These are phyloP conservation scores for Plantago ovata DNA, from an alignment of 257 asterid species.

Conservation along the genomic window DNA sequence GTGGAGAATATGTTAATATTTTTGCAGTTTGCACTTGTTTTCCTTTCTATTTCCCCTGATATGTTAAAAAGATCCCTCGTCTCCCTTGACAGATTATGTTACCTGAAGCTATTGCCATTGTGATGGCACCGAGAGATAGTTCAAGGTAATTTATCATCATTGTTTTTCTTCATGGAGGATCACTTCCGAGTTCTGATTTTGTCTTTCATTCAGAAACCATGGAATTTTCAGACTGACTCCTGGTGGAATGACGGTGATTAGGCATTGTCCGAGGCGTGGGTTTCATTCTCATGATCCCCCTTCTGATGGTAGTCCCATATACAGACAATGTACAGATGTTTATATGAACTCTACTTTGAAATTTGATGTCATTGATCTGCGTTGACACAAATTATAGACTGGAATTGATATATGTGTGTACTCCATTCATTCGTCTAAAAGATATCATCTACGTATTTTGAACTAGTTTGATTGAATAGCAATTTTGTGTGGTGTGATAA, in stretches of 20 bases:
- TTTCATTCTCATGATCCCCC: constrained; percentile 94
- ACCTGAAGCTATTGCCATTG: constrained; percentile 95
- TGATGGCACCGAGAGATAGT: constrained; percentile 91
- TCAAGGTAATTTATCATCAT: constrained; percentile 45
- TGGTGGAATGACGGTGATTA: constrained; percentile 88
- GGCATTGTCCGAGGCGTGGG: constrained; percentile 93
- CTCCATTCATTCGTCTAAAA: constrained; percentile 1
- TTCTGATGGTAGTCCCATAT: constrained; percentile 82
- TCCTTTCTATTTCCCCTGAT: background rate
- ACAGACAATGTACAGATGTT: constrained; percentile 89
- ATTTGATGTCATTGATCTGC: constrained; percentile 84
- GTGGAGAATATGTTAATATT: too few species aligned
- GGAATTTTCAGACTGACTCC: constrained; percentile 89
- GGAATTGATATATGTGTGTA: constrained; percentile 1
- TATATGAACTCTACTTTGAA: constrained; percentile 73
- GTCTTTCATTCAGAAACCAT: constrained; percentile 49
- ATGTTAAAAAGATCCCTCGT: background rate
- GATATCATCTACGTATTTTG: too few species aligned
- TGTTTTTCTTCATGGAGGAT: background rate
- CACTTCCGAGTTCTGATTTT: background rate
- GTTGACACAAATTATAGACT: constrained; percentile 36
- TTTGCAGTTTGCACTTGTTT: too few species aligned
- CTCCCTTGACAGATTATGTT: constrained; percentile 68
- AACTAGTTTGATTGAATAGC: too few species aligned
- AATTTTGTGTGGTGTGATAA: too few species aligned